These are phyloP conservation scores for Mucor mucedo DNA, from an alignment of 371 early-diverging fungal genomes.

Conservation along the genomic window DNA sequence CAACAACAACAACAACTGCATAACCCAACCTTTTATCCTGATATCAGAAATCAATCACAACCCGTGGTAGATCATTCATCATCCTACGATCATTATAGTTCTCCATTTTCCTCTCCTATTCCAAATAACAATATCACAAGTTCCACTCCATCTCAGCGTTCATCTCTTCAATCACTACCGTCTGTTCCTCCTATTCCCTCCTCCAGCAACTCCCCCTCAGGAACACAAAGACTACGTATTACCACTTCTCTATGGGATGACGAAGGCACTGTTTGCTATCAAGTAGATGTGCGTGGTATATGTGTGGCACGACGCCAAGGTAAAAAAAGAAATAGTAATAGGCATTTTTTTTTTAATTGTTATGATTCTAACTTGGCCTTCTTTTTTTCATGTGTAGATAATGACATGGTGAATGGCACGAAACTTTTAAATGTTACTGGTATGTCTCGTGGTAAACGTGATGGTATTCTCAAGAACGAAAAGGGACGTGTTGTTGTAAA, in stretches of 20 bases:
- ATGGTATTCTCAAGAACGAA: conserved; percentile 86
- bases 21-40: not conserved
- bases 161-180: conserved; percentile 7
- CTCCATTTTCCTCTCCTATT: conserved; percentile 10
- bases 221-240: conserved; percentile 52
- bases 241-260: conserved; percentile 86
- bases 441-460: conserved; percentile 88
- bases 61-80: not conserved
- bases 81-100: not conserved
- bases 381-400: conserved; percentile 46
- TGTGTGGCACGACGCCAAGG: conserved; percentile 80
- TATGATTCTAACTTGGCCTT: too few species aligned
- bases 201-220: not conserved
- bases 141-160: conserved; percentile 10
- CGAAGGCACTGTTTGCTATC: conserved; percentile 79
- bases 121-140: not conserved
- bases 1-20: not conserved
- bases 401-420: conserved; percentile 86
- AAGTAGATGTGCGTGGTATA: conserved; percentile 79
- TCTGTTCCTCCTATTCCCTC: conserved; percentile 18
- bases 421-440: conserved; percentile 85
- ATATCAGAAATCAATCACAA: not conserved
- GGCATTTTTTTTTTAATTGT: too few species aligned
- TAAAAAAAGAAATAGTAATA: conserved; percentile 32
- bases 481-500: conserved; percentile 84